Conservation (phyloP, 768 basidiomycete genomes). For the Tylopilus subfusipes region DNA sequence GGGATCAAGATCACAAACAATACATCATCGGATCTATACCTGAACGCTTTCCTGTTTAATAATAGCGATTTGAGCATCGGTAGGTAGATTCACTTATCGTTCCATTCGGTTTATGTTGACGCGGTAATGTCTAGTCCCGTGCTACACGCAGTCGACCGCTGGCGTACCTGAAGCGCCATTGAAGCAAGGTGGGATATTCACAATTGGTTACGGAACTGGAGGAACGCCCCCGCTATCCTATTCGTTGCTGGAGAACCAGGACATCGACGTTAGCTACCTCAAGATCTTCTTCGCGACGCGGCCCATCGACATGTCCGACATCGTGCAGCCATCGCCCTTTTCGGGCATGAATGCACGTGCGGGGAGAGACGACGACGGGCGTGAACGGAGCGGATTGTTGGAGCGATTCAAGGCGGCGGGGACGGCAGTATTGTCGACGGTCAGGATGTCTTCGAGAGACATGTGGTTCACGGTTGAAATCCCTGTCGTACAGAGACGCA, state of each 20-base stretch:
- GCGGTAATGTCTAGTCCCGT: constrained; percentile 1
- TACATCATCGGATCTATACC: constrained; percentile 33
- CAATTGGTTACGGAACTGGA: constrained; percentile 41
- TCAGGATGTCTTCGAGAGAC: not conserved
- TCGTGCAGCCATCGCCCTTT: constrained; percentile 36
- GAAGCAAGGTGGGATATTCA: constrained; percentile 8
- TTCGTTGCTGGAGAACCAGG: constrained; percentile 27
- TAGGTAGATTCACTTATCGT: constrained; percentile 1
- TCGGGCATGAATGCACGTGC: not conserved
- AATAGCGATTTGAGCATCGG: constrained; percentile 37
- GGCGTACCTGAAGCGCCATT: constrained; percentile 8
- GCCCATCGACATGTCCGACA: constrained; percentile 33
- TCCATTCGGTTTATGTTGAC: not conserved
- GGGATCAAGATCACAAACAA: constrained; percentile 38
- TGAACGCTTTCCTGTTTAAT: constrained; percentile 43
- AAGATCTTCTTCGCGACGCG: constrained; percentile 41
- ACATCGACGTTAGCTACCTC: constrained; percentile 41
- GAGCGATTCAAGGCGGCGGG: not conserved
- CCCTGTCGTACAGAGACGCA: constrained; percentile 4
- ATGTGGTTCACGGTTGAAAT: constrained; percentile 19
- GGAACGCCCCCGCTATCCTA: constrained; percentile 34
- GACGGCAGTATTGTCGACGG: not conserved
- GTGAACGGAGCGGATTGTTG: not conserved
- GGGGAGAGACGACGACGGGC: not conserved
- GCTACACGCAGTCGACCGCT: constrained; percentile 3